Evolutionary conservation across 192 early-diverging fungal genomes (phyloP).

Genomic region (Linnemannia exigua): DNA sequence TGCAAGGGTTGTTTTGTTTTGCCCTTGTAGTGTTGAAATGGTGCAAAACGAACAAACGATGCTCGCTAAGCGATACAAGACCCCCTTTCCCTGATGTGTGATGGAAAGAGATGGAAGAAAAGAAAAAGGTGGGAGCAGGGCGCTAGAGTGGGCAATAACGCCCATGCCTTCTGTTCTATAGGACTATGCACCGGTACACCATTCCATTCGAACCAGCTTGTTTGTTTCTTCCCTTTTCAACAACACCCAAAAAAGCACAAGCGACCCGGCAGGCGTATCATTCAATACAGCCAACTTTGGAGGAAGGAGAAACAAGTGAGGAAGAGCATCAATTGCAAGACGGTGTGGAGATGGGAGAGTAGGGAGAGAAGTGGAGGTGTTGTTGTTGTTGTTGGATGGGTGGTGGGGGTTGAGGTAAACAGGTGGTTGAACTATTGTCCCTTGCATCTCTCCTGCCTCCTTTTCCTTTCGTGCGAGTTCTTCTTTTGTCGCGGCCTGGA

Average conservation of each 20-base stretch:
- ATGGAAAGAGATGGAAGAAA: constrained; percentile 6
- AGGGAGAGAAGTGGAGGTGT: neutral
- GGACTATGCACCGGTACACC: neutral
- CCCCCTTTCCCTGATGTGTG: neutral
- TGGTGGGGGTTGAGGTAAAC: neutral
- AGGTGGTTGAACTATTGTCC: constrained; percentile 10
- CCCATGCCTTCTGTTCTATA: neutral
- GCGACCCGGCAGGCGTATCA: no score
- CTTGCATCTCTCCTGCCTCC: neutral
- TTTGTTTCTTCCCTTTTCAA: neutral
- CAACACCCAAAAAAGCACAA: no score
- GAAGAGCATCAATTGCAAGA: neutral
- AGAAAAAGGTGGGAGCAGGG: neutral
- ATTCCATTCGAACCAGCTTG: neutral
- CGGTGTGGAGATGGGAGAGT: neutral
- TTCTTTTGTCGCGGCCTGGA: neutral
- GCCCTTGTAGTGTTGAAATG: neutral
- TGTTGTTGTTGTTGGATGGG: neutral
- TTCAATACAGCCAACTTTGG: no score
- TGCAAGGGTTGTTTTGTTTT: neutral
- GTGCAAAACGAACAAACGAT: neutral
- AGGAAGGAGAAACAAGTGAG: no score
- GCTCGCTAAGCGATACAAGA: neutral
- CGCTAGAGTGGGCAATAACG: neutral
- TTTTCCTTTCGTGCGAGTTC: neutral